A percentile compares a stretch with the other conserved stretches of the same genome.
These are phyloP conservation scores for Brasenia schreberi DNA, from an alignment of 164 flowering plant species.

Conservation along the genomic window DNA sequence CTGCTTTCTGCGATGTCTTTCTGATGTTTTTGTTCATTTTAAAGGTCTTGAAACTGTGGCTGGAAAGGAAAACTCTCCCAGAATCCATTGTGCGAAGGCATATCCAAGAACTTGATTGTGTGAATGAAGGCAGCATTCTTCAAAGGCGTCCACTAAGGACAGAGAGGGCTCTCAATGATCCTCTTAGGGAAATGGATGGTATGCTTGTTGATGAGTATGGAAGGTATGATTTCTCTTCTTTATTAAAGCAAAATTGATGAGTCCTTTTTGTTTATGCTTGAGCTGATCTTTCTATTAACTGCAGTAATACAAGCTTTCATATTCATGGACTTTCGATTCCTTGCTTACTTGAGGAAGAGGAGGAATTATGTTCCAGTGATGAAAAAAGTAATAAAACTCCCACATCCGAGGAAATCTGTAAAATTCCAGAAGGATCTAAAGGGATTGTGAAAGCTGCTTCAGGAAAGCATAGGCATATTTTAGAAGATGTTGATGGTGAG, in stretches of 20 bases:
- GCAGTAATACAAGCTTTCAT: slow-evolving; percentile 91
- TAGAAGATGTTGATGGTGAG: slow-evolving; percentile 98
- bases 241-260: not conserved
- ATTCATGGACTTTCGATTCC: slow-evolving; percentile 84
- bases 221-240: slow-evolving; percentile 34
- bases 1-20: not conserved
- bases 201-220: slow-evolving; percentile 98
- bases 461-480: slow-evolving; percentile 58
- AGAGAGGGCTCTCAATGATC: slow-evolving; percentile 85
- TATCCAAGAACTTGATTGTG: slow-evolving; percentile 63
- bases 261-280: not conserved
- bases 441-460: slow-evolving; percentile 8
- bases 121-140: slow-evolving; percentile 26
- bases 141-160: slow-evolving; percentile 58
- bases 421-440: slow-evolving; percentile 23
- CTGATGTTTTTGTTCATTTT: slow-evolving; percentile 2
- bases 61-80: slow-evolving; percentile 69
- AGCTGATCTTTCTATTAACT: slow-evolving; percentile 7
- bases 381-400: slow-evolving; percentile 80
- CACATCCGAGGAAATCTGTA: slow-evolving; percentile 53
- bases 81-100: slow-evolving; percentile 67
- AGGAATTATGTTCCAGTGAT: slow-evolving; percentile 69
- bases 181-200: slow-evolving; percentile 90
- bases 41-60: slow-evolving; percentile 92
- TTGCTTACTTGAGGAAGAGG: slow-evolving; percentile 60